These are phyloP conservation scores for Boletus rufocinnamomeus DNA, from an alignment of 768 basidiomycete species.

Conservation along the genomic window DNA sequence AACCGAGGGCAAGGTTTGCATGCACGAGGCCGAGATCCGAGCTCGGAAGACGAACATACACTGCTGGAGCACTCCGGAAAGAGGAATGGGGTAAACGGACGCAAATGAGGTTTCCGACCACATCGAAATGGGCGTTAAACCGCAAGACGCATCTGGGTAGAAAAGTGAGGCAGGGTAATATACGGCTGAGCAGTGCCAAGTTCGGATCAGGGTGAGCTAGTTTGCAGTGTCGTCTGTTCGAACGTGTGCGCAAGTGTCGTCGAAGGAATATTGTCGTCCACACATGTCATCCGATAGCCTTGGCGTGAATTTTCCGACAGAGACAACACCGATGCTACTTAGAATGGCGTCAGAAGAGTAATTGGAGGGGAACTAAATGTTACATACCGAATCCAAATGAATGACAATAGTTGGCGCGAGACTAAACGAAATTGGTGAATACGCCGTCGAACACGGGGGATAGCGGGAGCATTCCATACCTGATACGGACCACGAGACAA, in stretches of 20 bases:
- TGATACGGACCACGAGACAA: not conserved
- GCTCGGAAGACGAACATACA: slow-evolving; percentile 13
- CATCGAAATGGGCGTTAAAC: slow-evolving; percentile 11
- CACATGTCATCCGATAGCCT: not conserved
- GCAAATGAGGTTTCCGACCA: slow-evolving; percentile 9
- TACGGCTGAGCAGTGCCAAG: slow-evolving; percentile 8
- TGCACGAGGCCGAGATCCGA: slow-evolving; percentile 17
- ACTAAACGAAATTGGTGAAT: not conserved
- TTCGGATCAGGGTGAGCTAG: slow-evolving; percentile 13
- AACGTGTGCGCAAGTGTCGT: slow-evolving; percentile 11
- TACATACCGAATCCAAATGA: slow-evolving; percentile 3
- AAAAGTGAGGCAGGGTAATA: not conserved
- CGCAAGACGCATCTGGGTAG: slow-evolving; percentile 7
- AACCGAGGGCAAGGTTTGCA: slow-evolving; percentile 1
- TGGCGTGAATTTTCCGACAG: slow-evolving; percentile 12
- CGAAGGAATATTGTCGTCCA: slow-evolving; percentile 16
- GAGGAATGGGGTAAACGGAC: slow-evolving; percentile 4
- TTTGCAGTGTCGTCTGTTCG: slow-evolving; percentile 15
- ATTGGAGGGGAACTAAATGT: not conserved
- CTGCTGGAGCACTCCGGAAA: slow-evolving; percentile 3
- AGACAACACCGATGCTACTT: slow-evolving; percentile 13
- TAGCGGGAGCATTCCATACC: not conserved
- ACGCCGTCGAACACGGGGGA: too few relatives aligned
- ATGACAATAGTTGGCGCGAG: not conserved
- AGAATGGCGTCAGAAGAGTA: not conserved